These are phyloP conservation scores for Fusarium subtropicale DNA, from an alignment of 2,329 filamentous ascomycete genomes.

Conservation along the genomic window DNA sequence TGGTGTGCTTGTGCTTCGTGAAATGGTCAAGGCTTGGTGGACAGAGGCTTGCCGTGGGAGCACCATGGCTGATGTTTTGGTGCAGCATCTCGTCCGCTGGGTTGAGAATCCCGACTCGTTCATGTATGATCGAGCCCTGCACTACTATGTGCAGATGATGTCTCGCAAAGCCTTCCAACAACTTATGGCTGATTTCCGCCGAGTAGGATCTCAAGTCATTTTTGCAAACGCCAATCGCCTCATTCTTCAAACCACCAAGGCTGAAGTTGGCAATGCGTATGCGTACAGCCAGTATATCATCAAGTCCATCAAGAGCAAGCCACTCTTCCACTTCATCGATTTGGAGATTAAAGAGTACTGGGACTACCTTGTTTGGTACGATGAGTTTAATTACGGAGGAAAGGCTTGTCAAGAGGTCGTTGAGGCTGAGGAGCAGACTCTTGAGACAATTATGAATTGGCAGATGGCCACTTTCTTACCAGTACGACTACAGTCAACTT, in stretches of 20 bases:
- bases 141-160: conserved; percentile 99
- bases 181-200: conserved; percentile 94
- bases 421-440: conserved; percentile 76
- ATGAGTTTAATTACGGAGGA: conserved; percentile 98
- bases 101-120: conserved; percentile 93
- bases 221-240: conserved; percentile 92
- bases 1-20: conserved; percentile 87
- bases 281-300: conserved; percentile 98
- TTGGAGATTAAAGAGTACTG: conserved; percentile 98
- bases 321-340: conserved; percentile 96
- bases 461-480: conserved; percentile 94
- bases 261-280: conserved; percentile 95
- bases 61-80: conserved; percentile 96
- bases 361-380: conserved; percentile 99
- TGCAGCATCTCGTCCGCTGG: conserved; percentile 97
- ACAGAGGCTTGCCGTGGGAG: conserved; percentile 89
- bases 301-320: conserved; percentile 95
- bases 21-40: conserved; percentile 99
- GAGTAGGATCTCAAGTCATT: conserved; percentile 95
- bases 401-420: conserved; percentile 88
- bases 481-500: conserved; percentile 79
- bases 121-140: conserved; percentile 92
- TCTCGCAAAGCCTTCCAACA: conserved; percentile 97
- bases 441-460: conserved; percentile 98
- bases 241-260: conserved; percentile 94